These are phyloP conservation scores for Phytophthora crassamura DNA, from an alignment of 352 stramenopile genomes.

Conservation along the genomic window DNA sequence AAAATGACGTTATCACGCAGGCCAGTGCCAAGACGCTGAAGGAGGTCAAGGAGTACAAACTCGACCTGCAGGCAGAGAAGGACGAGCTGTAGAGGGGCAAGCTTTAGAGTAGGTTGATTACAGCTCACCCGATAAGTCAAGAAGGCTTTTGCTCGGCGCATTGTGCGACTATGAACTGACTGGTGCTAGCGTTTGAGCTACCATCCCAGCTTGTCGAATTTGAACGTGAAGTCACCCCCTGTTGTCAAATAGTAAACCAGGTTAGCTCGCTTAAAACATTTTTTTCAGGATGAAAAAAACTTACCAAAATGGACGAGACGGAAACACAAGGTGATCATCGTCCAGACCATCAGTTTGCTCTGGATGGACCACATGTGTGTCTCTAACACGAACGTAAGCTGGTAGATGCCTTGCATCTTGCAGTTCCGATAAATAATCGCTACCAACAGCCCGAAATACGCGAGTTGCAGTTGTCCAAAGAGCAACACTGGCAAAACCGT, in stretches of 20 bases:
- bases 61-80: conserved; percentile 45
- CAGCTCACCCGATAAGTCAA: too few species aligned
- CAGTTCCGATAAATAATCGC: too few species aligned
- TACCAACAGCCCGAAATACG: conserved; percentile 24
- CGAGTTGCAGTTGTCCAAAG: conserved; percentile 23
- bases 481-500: conserved; percentile 12
- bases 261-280: too few species aligned
- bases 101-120: too few species aligned
- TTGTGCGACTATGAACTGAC: too few species aligned
- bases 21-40: conserved; percentile 69
- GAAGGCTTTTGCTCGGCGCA: too few species aligned
- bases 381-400: conserved; percentile 47
- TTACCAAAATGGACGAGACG: conserved; percentile 8
- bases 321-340: conserved; percentile 22
- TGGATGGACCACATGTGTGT: conserved; percentile 38
- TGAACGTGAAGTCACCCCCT: too few species aligned
- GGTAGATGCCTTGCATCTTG: conserved; percentile 25
- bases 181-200: too few species aligned
- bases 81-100: conserved; percentile 57
- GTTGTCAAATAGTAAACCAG: too few species aligned
- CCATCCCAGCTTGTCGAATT: too few species aligned
- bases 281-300: too few species aligned
- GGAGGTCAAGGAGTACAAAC: conserved; percentile 66
- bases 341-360: conserved; percentile 47
- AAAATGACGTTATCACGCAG: conserved; percentile 64